Conservation (phyloP, 2,329 filamentous ascomycete genomes). For the Cladophialophora exuberans region DNA sequence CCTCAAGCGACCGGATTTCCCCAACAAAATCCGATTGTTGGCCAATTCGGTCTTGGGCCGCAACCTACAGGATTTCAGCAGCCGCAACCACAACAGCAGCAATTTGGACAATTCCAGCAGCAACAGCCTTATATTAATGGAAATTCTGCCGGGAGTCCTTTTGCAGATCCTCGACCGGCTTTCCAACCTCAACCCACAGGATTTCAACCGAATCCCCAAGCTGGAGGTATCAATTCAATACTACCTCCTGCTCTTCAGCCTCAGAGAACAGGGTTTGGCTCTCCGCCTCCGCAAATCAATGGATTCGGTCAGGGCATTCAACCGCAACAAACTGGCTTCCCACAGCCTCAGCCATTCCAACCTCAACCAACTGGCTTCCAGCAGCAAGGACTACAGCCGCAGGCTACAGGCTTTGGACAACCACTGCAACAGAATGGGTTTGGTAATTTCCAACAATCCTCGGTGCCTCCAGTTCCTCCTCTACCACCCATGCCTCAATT, state of each 20-base stretch:
- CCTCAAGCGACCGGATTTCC: constrained; percentile 68
- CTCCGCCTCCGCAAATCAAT: constrained; percentile 48
- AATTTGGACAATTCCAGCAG: constrained; percentile 49
- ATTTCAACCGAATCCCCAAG: constrained; percentile 53
- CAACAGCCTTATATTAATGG: constrained; percentile 60
- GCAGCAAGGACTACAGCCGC: constrained; percentile 29
- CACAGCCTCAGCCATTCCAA: constrained; percentile 34
- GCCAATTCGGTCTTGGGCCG: constrained; percentile 46
- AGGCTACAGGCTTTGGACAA: constrained; percentile 33
- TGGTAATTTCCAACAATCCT: constrained; percentile 54
- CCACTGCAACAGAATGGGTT: constrained; percentile 54
- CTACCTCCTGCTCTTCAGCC: constrained; percentile 56
- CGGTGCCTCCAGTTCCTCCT: constrained; percentile 59
- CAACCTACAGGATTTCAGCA: constrained; percentile 54
- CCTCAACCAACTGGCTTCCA: constrained; percentile 62
- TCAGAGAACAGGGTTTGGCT: constrained; percentile 50
- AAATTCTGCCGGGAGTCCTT: constrained; percentile 49
- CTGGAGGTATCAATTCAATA: constrained; percentile 54
- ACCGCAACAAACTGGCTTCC: constrained; percentile 68
- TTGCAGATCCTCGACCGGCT: constrained; percentile 56
- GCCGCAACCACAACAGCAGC: constrained; percentile 59
- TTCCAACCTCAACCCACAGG: constrained; percentile 59
- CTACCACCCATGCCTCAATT: constrained; percentile 60
- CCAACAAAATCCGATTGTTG: constrained; percentile 35
- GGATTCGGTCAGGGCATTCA: constrained; percentile 50